Percentiles rank a stretch among this genome's conserved stretches.
These are phyloP conservation scores for Aspergillus melleus DNA, from an alignment of 2,329 filamentous ascomycete genomes.

Conservation along the genomic window DNA sequence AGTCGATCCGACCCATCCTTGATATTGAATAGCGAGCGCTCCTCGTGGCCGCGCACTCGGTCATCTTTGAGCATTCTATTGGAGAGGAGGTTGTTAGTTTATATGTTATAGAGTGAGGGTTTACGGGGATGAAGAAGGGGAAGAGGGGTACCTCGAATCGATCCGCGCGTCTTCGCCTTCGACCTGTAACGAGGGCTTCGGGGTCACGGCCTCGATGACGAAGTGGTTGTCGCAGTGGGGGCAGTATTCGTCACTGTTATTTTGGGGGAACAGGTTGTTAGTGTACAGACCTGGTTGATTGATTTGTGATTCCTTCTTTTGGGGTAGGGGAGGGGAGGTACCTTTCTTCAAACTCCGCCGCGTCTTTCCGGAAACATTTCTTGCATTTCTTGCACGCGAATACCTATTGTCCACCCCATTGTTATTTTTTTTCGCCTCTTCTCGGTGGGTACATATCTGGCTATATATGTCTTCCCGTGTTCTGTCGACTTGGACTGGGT, in stretches of 20 bases:
- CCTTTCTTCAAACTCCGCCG: slow-evolving; percentile 85
- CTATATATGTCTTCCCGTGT: no score
- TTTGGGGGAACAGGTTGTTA: neutral
- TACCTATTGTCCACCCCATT: slow-evolving; percentile 32
- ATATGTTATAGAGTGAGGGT: neutral
- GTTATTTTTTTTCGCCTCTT: neutral
- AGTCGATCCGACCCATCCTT: slow-evolving; percentile 72
- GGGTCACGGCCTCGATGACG: slow-evolving; percentile 82
- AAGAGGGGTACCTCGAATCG: slow-evolving; percentile 61
- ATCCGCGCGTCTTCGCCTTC: slow-evolving; percentile 88
- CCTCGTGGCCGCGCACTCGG: slow-evolving; percentile 61
- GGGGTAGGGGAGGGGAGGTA: slow-evolving; percentile 22
- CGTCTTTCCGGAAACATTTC: slow-evolving; percentile 96
- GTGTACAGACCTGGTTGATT: neutral
- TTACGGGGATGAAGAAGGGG: neutral
- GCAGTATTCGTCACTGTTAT: slow-evolving; percentile 84
- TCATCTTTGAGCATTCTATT: slow-evolving; percentile 87
- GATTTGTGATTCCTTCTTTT: neutral
- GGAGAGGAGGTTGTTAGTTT: neutral
- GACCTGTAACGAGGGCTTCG: slow-evolving; percentile 78
- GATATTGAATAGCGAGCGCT: slow-evolving; percentile 72
- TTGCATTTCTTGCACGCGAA: slow-evolving; percentile 99
- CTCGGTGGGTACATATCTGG: no score
- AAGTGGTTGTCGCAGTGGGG: slow-evolving; percentile 99
- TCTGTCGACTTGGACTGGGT: no score